Base-by-base conservation (phyloP, 106 monocot species). In the Vanilla planifolia region DNA sequence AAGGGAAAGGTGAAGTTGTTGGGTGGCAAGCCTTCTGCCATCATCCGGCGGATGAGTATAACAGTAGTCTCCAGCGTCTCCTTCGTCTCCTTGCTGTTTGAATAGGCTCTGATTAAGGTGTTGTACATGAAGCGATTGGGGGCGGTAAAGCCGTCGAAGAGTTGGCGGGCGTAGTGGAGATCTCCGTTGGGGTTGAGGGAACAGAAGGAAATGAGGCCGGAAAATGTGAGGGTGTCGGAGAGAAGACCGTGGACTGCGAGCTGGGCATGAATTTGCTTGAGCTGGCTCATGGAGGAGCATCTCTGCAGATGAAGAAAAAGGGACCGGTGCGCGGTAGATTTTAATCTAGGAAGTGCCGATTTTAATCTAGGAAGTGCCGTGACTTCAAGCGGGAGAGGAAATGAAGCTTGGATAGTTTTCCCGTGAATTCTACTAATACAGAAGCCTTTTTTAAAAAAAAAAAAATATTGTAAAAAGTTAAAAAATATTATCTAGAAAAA, bases 1-100 rank as follows among this genome's bases (percentile, higher is more conserved):
- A 83, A 83, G 1, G 91, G 91, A 29, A 91, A 63, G 5, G 91
- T 82, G 79, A 85, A 86, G 34, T 74, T 59, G 33, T 86, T 80
- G 36, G 91, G 85, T 20, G 64, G 33, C 13, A 71, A 16, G n/a
- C 85, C 85, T 19, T 20, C 9, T 4, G 62, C 8, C 19, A 91
- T 26, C 91, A 91, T 86, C 14, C 41, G 9, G 23, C 66, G 65
- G 33, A 44, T 69, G 9, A 91, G 80, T n/a, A n/a, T n/a, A 33
- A 60, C 10, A 21, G 77, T 61, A 37, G 82, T 67, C 27, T 86
- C 77, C 22, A 26, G 40, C n/a, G n/a, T n/a, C n/a, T n/a, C n/a
- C 14, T 68, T 64, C 45, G 20, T 19, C 14, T 33, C 14, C 22
- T 42, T 53, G 58, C 53, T 63, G 53, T 65, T 69, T 22, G 79